phyloP scores from a whole-genome alignment of 2,329 filamentous ascomycete genomes.

The Diatrype stigma region DNA sequence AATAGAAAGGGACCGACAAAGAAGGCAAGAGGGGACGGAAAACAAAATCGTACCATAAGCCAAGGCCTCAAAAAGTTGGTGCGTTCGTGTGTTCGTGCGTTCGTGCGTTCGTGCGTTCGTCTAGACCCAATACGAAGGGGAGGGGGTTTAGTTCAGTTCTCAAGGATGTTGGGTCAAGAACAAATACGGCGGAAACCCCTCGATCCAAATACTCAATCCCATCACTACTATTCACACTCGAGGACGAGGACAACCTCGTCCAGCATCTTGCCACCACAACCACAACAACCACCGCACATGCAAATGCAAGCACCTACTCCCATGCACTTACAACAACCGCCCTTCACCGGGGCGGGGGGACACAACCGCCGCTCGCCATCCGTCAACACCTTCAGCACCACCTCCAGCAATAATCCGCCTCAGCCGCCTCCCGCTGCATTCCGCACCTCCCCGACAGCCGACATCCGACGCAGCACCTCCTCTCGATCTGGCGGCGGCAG shows the following conservation, averaged over 20 bases:
- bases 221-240: conserved; percentile 45
- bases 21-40: too few relatives aligned
- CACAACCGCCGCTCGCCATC: conserved; percentile 57
- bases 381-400: conserved; percentile 65
- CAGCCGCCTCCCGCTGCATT: conserved; percentile 55
- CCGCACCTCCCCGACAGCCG: conserved; percentile 50
- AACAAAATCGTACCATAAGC: too few relatives aligned
- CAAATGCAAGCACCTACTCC: conserved; percentile 21
- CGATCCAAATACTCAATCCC: conserved; percentile 20
- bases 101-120: too few relatives aligned
- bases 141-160: not conserved
- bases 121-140: not conserved
- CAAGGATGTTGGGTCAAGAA: conserved; percentile 26
- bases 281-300: not conserved
- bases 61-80: too few relatives aligned
- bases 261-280: conserved; percentile 38
- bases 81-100: too few relatives aligned
- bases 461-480: conserved; percentile 73
- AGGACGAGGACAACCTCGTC: conserved; percentile 55
- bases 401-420: conserved; percentile 67
- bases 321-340: conserved; percentile 32
- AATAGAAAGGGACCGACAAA: too few relatives aligned
- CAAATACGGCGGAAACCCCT: conserved; percentile 25
- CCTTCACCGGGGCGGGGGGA: conserved; percentile 19
- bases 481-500: conserved; percentile 60